Evolutionary conservation across 805 yeast genomes (phyloP), one percentile per base, ranked within the genome.

Genomic region (Nakazawaea siamensis): DNA sequence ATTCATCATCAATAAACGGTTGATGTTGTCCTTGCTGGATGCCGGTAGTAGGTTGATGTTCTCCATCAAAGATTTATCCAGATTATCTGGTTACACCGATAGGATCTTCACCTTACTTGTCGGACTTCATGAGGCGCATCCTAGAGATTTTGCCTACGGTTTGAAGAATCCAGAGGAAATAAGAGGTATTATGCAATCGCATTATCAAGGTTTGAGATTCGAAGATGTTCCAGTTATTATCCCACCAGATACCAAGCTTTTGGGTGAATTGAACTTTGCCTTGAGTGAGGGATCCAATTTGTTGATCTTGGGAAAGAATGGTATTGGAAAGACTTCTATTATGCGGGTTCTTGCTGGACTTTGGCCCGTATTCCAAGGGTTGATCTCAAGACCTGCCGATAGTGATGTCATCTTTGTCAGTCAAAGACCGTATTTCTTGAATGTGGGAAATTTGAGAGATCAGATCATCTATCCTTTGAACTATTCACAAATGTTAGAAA

Each of bases 31-130:
- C 3, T 68, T 88, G 52, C 95, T 96, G 4, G 97, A 88, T 60
- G 95, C 97, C 0, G 97, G 97, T 4, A 81, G 94, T 11, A 68
- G 96, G 45, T 69, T 88, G 59, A 87, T 88, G 95, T 86, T 85
- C 56, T 86, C 97, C 2, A 82, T 87, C 45, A 88, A 88, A 54
- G 96, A 87, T 56, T 70, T 88, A 16, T 81, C 92, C n/a, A 88
- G 80, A 54, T 68, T 88, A 36, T 83, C 95, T 1, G 96, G 97
- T 10, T 81, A 83, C 52, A 85, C 96, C 1, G 90, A 85, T 47
- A 63, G 96, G 44, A 81, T 88, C 4, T 88, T 84, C 59, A 71
- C 74, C 14, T 63, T 88, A 34, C 61, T 88, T 36, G 66, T 81
- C n/a, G 76, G 77, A 19, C 63, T 88, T 40, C 96, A 88, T 58